These are phyloP conservation scores for Fomitopsis betulina DNA, from an alignment of 1,284 basidiomycete species.

Conservation along the genomic window DNA sequence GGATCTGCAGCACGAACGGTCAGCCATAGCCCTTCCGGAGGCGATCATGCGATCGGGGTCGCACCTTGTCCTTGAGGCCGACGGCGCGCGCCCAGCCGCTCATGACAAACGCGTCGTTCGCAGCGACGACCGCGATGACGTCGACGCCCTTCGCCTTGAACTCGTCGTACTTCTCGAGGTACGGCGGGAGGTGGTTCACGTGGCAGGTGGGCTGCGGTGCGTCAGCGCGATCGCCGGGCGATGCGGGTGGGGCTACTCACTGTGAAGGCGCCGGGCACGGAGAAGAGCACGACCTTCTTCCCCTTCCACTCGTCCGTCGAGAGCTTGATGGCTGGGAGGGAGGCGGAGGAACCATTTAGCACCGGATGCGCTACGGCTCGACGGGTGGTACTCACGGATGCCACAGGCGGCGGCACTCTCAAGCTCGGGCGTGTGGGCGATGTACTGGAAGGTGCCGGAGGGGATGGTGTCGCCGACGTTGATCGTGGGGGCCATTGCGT, in stretches of 20 bases:
- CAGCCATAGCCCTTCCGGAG: not conserved
- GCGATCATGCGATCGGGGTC: slow-evolving; percentile 2
- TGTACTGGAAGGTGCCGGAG: slow-evolving; percentile 53
- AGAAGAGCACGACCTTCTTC: slow-evolving; percentile 79
- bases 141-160: slow-evolving; percentile 77
- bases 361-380: not conserved
- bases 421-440: slow-evolving; percentile 64
- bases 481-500: slow-evolving; percentile 23
- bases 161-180: slow-evolving; percentile 56
- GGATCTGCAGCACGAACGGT: slow-evolving; percentile 39
- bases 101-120: slow-evolving; percentile 78
- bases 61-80: slow-evolving; percentile 67
- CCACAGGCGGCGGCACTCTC: slow-evolving; percentile 64
- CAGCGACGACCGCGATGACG: slow-evolving; percentile 62
- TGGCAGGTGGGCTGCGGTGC: slow-evolving; percentile 64
- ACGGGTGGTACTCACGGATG: slow-evolving; percentile 45
- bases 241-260: slow-evolving; percentile 34
- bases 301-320: slow-evolving; percentile 71
- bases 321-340: slow-evolving; percentile 40
- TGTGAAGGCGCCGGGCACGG: slow-evolving; percentile 79
- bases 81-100: slow-evolving; percentile 71
- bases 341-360: not conserved
- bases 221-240: not conserved
- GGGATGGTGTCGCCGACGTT: slow-evolving; percentile 68
- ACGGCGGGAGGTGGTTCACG: slow-evolving; percentile 68